Base-by-base conservation (phyloP, 2,329 filamentous ascomycete species). In the Fusarium musae region DNA sequence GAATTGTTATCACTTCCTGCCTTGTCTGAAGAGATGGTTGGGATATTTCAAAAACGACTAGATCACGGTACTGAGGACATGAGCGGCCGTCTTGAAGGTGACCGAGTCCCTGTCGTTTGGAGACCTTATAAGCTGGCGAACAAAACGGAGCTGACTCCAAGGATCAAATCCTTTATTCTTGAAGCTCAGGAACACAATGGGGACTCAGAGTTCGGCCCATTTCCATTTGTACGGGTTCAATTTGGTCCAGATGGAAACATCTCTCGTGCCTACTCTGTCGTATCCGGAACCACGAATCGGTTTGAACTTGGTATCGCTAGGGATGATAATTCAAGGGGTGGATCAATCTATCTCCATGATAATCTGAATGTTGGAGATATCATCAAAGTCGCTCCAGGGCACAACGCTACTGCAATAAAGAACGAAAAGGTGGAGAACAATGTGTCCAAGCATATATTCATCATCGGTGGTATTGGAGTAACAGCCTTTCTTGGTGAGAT, bases 241-340 rank as follows among this genome's bases (percentile, higher is more conserved):
- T 71, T 71, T 50, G 69, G 69, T 3, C 57, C 57, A 2, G 34
- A 59, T 11, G 58, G 59, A 6, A 58, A 28, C 4, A 37, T 72
- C 2, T 59, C 69, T 8, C 69, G 69, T 15, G 69, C 69, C 2
- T 71, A 71, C 32, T 71, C 69, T 47, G 63, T 71, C 1, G 69
- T 72, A 32, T 69, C 52, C 1, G 69, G 69, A 6, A 72, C 53
- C 23, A 42, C 15, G 4, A 43, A 36, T 1, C 47, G 30, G 2
- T 72, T 71, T 21, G 69, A 71, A 28, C 34, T 71, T 2, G 69
- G 57, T 0, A 44, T 71, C 9, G 69, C 69, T 15, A 19, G 46
- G 10, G 63, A 72, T 2, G 63, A 69, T 9, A 44, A 56, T 32
- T 72, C 69, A 7, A 43, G 69, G 23, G 69, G 69, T n/a, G 69